phyloP scores from a whole-genome alignment of 2,329 filamentous ascomycete species.

The Gyromitra esculenta region DNA sequence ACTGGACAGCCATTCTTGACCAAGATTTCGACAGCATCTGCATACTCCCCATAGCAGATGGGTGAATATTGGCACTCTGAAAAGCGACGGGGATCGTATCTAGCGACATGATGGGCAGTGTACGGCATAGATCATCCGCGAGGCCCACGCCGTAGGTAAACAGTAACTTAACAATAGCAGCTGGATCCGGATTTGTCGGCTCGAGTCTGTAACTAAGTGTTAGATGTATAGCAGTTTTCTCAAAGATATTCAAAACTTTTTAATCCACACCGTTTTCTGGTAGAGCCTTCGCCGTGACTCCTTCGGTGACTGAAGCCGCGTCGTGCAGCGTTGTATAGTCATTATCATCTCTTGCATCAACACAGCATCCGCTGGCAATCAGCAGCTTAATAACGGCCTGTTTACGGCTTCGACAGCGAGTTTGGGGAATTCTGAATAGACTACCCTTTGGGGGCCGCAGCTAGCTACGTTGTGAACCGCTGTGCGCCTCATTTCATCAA shows the following conservation, averaged over 20 bases:
- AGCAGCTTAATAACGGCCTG: neutral
- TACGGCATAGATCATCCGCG: too few relatives aligned
- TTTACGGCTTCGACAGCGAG: neutral
- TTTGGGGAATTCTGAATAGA: neutral
- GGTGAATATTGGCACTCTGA: too few relatives aligned
- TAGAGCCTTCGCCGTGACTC: neutral
- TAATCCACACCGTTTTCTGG: neutral
- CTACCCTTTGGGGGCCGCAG: too few relatives aligned
- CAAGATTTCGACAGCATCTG: neutral
- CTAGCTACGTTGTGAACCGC: neutral
- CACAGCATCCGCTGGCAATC: neutral
- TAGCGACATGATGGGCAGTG: too few relatives aligned
- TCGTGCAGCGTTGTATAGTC: neutral
- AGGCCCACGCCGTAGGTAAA: too few relatives aligned
- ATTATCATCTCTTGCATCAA: neutral
- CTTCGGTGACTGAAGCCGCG: neutral
- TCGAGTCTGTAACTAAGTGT: neutral
- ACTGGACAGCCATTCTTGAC: neutral
- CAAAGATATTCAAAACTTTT: neutral
- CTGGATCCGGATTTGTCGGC: neutral
- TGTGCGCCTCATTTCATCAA: neutral
- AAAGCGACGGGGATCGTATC: too few relatives aligned
- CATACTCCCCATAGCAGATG: too few relatives aligned
- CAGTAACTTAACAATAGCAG: too few relatives aligned
- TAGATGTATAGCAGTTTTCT: neutral